Evolutionary conservation across 257 asterid species (phyloP).

Genomic region (Mentha longifolia): DNA sequence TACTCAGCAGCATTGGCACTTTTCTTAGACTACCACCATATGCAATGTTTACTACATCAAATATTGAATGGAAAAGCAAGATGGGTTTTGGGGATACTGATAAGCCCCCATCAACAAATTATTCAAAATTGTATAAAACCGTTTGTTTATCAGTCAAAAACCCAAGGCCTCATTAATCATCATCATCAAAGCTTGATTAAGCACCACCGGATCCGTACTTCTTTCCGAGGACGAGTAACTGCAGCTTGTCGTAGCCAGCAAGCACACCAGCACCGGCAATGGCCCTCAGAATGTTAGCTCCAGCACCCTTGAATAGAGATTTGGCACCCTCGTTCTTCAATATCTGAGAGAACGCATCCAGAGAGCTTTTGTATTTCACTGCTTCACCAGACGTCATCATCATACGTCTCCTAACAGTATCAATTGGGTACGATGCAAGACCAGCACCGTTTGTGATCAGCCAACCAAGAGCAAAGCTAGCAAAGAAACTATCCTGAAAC

Average conservation of each 20-base stretch:
- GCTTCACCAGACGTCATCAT: conserved; percentile 45
- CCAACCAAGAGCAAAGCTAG: conserved; percentile 39
- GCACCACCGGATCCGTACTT: conserved; percentile 44
- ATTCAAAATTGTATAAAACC: conserved; percentile 30
- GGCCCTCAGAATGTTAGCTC: conserved; percentile 44
- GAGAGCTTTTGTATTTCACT: conserved; percentile 36
- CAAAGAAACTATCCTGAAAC: conserved; percentile 42
- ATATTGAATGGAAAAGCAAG: conserved; percentile 8
- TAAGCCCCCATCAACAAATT: not conserved
- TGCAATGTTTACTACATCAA: not conserved
- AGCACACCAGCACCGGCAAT: conserved; percentile 49
- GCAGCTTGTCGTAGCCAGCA: conserved; percentile 42
- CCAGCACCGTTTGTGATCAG: conserved; percentile 40
- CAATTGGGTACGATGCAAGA: conserved; percentile 37
- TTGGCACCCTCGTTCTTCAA: conserved; percentile 43
- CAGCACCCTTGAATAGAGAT: conserved; percentile 43
- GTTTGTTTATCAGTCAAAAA: conserved; percentile 4
- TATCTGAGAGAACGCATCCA: conserved; percentile 39
- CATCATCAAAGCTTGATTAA: conserved; percentile 13
- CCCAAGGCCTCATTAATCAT: not conserved
- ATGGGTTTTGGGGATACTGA: conserved; percentile 8
- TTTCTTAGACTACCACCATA: conserved; percentile 3
- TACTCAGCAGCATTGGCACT: not conserved
- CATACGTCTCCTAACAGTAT: conserved; percentile 38
- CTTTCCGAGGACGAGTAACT: conserved; percentile 42